Evolutionary conservation across 1,139 yeast species (phyloP).

Genomic region (Pichia sp.): DNA sequence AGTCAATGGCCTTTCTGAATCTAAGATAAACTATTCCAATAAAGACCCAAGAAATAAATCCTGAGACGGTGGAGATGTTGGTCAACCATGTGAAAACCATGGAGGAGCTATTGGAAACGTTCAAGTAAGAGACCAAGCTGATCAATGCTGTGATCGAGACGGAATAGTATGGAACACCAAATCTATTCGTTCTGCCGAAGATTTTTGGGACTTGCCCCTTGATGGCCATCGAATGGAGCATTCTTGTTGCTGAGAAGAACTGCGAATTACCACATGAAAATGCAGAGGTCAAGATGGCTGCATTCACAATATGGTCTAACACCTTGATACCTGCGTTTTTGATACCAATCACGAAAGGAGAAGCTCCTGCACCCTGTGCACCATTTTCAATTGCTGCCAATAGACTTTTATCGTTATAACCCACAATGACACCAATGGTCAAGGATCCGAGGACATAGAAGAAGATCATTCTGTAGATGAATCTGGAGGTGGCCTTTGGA

Average conservation of each 20-base stretch:
- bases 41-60: slow-evolving; percentile 43
- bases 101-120: slow-evolving; percentile 29
- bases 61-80: slow-evolving; percentile 41
- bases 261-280: slow-evolving; percentile 40
- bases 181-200: slow-evolving; percentile 39
- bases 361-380: slow-evolving; percentile 38
- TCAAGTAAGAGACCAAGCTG: slow-evolving; percentile 35
- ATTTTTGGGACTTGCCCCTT: slow-evolving; percentile 47
- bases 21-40: slow-evolving; percentile 44
- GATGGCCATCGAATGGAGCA: slow-evolving; percentile 36
- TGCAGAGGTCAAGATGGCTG: slow-evolving; percentile 40
- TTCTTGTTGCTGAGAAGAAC: slow-evolving; percentile 37
- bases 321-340: slow-evolving; percentile 34
- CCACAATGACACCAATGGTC: slow-evolving; percentile 37
- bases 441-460: slow-evolving; percentile 47
- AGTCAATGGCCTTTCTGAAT: slow-evolving; percentile 50
- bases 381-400: slow-evolving; percentile 16
- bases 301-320: slow-evolving; percentile 38
- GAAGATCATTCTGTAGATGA: slow-evolving; percentile 43
- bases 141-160: slow-evolving; percentile 35
- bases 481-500: slow-evolving; percentile 44
- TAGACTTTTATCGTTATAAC: slow-evolving; percentile 17
- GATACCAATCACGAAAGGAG: slow-evolving; percentile 50
- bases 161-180: slow-evolving; percentile 42
- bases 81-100: slow-evolving; percentile 38